These are phyloP conservation scores for Pichia pseudocactophila DNA, from an alignment of 805 yeast species.

Conservation along the genomic window DNA sequence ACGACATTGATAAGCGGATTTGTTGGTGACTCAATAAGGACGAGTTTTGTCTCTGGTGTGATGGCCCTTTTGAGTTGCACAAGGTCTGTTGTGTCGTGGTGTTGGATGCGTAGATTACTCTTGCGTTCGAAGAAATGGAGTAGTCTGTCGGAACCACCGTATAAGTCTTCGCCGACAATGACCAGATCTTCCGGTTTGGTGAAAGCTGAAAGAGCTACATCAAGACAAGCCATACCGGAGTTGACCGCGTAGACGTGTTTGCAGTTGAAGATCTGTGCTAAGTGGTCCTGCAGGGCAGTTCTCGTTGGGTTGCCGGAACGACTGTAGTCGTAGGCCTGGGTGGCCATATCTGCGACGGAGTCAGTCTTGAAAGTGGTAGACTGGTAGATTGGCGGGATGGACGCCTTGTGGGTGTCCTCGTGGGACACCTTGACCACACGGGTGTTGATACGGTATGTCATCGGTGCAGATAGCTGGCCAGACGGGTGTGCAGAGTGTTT, in stretches of 20 bases:
- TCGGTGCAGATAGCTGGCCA: no score
- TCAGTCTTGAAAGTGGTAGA: conserved; percentile 90
- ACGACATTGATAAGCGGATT: conserved; percentile 87
- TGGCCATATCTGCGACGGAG: conserved; percentile 61
- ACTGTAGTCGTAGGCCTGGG: conserved; percentile 64
- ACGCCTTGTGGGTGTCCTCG: conserved; percentile 65
- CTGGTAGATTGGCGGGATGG: conserved; percentile 84
- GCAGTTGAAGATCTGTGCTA: conserved; percentile 76
- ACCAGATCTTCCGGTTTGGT: conserved; percentile 82
- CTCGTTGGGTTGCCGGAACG: conserved; percentile 94
- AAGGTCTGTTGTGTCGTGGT: conserved; percentile 74
- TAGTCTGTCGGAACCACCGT: conserved; percentile 89
- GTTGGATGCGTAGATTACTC: conserved; percentile 58
- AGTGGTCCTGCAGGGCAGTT: conserved; percentile 65
- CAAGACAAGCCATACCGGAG: conserved; percentile 90
- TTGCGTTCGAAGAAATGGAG: conserved; percentile 60
- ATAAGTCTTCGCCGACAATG: conserved; percentile 88
- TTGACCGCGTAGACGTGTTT: conserved; percentile 70
- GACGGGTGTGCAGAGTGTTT: no score
- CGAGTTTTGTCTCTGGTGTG: conserved; percentile 54
- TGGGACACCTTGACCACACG: conserved; percentile 56
- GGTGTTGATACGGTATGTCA: conserved; percentile 32
- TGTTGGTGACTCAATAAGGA: conserved; percentile 86
- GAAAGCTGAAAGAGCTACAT: conserved; percentile 61
- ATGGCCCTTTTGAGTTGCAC: conserved; percentile 51